Base-by-base conservation (phyloP, 163 green algal genomes). In the Chlorella variabilis region DNA sequence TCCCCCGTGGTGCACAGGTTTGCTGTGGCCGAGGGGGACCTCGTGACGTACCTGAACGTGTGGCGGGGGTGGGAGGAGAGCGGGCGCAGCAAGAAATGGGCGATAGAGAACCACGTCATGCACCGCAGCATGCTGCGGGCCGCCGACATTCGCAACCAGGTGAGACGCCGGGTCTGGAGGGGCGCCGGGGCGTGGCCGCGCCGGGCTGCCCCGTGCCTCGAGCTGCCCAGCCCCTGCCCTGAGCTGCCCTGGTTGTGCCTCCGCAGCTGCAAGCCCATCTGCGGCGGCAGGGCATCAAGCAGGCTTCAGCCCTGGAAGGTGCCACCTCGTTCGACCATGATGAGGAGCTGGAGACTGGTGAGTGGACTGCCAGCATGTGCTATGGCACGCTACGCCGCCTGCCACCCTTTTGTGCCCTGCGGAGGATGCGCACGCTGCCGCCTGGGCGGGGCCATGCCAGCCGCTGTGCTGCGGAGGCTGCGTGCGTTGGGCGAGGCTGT, bases 1-100 rank as follows among this genome's bases (percentile, higher is more conserved):
- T 69, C 93, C 98, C 81, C 90, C 94, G n/a, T n/a, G n/a, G n/a
- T 17, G 93, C 93, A 97, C 86, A 98, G 98, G 89, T 99, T 99
- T 91, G 98, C 97, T 71, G 96, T 98, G 45, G 96, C 95, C 0
- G 96, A 99, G 91, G 95, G 87, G 74, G 97, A 99, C 89, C 96
- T 99, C 88, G 89, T 99, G 20, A 98, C 95, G 2, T 90, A 98
- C 86, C 91, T 99, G 33, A 94, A 99, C 86, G 90, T 98, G 27
- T 99, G 98, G 91, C 89, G 96, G 82, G 96, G 97, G 85, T 99
- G 96, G 96, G 69, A 83, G 33, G 63, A 84, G 27, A 59, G 73
- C 87, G 90, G 77, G 58, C 94, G 98, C 83, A 86, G 83, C 66
- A 83, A 81, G 67, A 67, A 59, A 11, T 97, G 92, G 89, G 90